Evolutionary conservation across 768 basidiomycete genomes (phyloP), one percentile per base, ranked within the genome.

Genomic region (Fistulinella prunicolor): DNA sequence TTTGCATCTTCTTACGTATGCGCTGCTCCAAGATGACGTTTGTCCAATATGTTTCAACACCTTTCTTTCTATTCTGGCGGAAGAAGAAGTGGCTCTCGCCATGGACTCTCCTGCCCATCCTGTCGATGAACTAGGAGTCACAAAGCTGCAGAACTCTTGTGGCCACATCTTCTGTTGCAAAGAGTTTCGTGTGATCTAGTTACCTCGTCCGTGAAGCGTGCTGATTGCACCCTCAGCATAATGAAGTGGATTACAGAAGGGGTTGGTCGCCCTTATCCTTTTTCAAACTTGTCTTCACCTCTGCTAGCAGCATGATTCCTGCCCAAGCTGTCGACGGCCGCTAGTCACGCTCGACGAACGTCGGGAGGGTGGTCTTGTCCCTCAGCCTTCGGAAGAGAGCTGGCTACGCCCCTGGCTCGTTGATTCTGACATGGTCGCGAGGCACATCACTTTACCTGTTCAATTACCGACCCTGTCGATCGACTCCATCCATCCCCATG

Each of bases 71-170:
- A 70, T 85, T 16, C 63, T 91, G 20, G 78, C 86, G 1, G 85
- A 90, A 54, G 86, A 89, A 60, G 88, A 92, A 65, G 75, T 75
- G 42, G 85, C 86, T 1, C 58, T 70, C 20, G 89, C 75, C 7
- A 85, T 90, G 83, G 87, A 90, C 58, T 86, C 87, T 2, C 86
- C 88, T 4, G 85, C 87, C 9, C 77, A 85, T 51, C 77, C 86
- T 14, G 54, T 72, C n/a, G 83, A 88, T 52, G 75, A 81, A 30
- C 65, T 86, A 1, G 89, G 89, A 3, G 80, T 90, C 19, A 87
- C 86, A 19, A 77, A 72, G 54, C 67, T 92, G 8, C 70, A 47
- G 61, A 75, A 57, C 47, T 74, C 56, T 67, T 80, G 82, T 53
- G 75, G 80, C 13, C 89, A 92, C 61, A 56, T 85, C n/a, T 91